A percentile compares a stretch with the other conserved stretches of the same genome.
These are phyloP conservation scores for Perkinsela sp. DNA, from an alignment of 208 protist species.

Conservation along the genomic window DNA sequence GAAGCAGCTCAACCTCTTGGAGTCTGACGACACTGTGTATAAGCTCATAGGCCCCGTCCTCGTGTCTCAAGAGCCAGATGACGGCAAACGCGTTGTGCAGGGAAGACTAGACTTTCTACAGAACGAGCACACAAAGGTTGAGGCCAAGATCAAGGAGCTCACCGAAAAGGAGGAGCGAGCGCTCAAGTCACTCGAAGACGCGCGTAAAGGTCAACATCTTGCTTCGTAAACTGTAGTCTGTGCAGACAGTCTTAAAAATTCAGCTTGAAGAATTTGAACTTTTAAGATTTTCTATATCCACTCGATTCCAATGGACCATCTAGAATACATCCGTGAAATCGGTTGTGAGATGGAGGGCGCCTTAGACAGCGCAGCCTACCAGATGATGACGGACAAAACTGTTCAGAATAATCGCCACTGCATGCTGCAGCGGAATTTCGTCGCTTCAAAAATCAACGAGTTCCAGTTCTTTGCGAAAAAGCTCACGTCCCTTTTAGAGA, in stretches of 20 bases:
- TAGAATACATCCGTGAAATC: background rate
- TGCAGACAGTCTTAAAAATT: too few relatives aligned
- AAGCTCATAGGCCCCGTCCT: constrained; percentile 77
- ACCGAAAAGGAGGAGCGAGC: constrained; percentile 26
- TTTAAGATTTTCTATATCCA: too few relatives aligned
- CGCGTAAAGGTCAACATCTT: background rate
- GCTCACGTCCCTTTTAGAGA: background rate
- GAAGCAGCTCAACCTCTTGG: constrained; percentile 64
- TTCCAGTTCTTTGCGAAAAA: background rate
- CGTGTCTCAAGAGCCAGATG: constrained; percentile 59
- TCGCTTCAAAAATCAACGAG: background rate
- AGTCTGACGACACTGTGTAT: constrained; percentile 59
- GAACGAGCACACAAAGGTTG: constrained; percentile 43
- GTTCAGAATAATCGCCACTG: background rate
- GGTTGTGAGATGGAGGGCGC: background rate
- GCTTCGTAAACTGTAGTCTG: too few relatives aligned
- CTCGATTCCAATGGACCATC: background rate
- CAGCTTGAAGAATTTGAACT: too few relatives aligned
- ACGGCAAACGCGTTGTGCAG: constrained; percentile 58
- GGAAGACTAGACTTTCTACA: constrained; percentile 74
- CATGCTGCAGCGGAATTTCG: background rate
- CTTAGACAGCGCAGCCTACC: background rate
- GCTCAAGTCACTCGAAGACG: constrained; percentile 2
- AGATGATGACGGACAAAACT: background rate
- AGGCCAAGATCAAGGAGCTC: constrained; percentile 34